phyloP scores from a whole-genome alignment of 2,329 filamentous ascomycete genomes.

The Diaporthe amygdali region DNA sequence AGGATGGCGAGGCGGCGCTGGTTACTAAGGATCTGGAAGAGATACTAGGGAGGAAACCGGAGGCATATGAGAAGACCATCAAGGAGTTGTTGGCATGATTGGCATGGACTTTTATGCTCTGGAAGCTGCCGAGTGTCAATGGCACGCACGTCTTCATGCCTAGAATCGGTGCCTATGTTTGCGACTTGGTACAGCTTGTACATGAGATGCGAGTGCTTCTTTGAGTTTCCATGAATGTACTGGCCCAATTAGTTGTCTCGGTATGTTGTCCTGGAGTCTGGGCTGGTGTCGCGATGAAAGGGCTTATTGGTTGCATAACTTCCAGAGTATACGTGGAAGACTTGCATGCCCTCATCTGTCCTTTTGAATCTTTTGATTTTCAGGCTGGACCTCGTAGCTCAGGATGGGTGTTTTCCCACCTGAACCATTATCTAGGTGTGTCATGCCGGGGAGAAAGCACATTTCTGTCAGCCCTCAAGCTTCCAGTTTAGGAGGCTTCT shows the following conservation, averaged over 20 bases:
- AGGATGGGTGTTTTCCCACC: background rate
- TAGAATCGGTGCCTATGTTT: background rate
- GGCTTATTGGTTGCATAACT: background rate
- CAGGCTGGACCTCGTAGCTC: background rate
- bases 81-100: slow-evolving; percentile 28
- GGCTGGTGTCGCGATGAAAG: too few species aligned
- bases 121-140: background rate
- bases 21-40: slow-evolving; percentile 44
- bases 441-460: background rate
- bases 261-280: background rate
- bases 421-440: background rate
- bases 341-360: background rate
- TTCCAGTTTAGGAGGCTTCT: too few species aligned
- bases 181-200: background rate
- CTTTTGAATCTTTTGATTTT: background rate
- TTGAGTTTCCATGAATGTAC: background rate
- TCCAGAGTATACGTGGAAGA: background rate
- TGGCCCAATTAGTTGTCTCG: background rate
- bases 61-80: slow-evolving; percentile 44
- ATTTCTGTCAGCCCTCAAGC: too few species aligned
- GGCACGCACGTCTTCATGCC: background rate
- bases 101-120: background rate
- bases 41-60: slow-evolving; percentile 47
- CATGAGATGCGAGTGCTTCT: background rate
- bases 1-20: slow-evolving; percentile 46